Conservation (phyloP, 2,329 filamentous ascomycete genomes). For the Aspergillus flavus region DNA sequence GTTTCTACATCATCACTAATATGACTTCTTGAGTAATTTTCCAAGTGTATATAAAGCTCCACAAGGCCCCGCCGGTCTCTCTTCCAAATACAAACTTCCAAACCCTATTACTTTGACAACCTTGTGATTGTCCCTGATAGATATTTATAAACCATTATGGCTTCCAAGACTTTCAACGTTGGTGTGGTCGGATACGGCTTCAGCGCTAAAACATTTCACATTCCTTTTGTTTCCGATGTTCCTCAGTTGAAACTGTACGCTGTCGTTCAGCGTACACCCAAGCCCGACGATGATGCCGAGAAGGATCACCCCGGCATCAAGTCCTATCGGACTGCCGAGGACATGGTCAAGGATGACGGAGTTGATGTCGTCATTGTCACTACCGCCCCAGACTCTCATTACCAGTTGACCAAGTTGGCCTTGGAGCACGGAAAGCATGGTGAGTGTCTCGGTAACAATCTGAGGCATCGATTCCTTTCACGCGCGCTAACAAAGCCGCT, state of each 20-base stretch:
- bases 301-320: constrained; percentile 67
- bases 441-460: constrained; percentile 19
- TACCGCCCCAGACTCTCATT: constrained; percentile 73
- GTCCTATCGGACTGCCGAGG: constrained; percentile 64
- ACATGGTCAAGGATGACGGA: constrained; percentile 65
- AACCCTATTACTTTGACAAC: neutral
- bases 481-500: neutral
- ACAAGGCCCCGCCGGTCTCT: neutral
- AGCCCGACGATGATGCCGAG: constrained; percentile 65
- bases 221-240: constrained; percentile 71
- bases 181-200: constrained; percentile 64
- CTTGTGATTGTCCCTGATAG: neutral
- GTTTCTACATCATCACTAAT: constrained; percentile 8
- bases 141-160: constrained; percentile 30
- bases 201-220: constrained; percentile 79
- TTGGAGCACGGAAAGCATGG: constrained; percentile 71
- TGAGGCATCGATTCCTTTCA: neutral
- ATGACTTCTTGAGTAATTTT: neutral
- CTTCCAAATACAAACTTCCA: constrained; percentile 24
- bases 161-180: constrained; percentile 55
- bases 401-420: constrained; percentile 63
- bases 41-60: constrained; percentile 10
- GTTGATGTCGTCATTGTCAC: constrained; percentile 72
- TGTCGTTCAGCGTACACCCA: constrained; percentile 74
- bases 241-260: constrained; percentile 69